Conservation (phyloP, 2,329 filamentous ascomycete species). For the Pochonia chlamydosporia region DNA sequence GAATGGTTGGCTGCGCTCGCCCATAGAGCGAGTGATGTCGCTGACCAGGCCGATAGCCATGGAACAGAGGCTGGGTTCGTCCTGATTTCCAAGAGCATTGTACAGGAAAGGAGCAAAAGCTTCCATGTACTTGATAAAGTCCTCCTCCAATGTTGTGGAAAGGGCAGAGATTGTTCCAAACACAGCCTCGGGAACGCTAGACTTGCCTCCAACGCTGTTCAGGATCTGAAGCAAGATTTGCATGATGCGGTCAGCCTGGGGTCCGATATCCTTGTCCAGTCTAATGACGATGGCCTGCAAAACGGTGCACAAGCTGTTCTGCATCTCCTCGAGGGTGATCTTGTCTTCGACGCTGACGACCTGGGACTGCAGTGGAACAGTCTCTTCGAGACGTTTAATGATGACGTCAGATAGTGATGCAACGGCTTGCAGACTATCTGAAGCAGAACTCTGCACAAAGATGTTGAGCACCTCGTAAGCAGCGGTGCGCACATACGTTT, state of each 20-base stretch:
- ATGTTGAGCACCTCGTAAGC: slow-evolving; percentile 96
- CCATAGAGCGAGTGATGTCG: slow-evolving; percentile 88
- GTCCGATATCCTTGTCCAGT: slow-evolving; percentile 83
- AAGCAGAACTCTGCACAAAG: slow-evolving; percentile 86
- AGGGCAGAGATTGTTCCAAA: slow-evolving; percentile 92
- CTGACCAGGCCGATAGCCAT: slow-evolving; percentile 97
- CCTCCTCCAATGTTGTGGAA: slow-evolving; percentile 83
- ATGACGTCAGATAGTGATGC: slow-evolving; percentile 81
- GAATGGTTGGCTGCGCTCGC: slow-evolving; percentile 85
- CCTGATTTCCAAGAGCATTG: slow-evolving; percentile 90
- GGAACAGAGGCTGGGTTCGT: slow-evolving; percentile 87
- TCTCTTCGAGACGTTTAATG: slow-evolving; percentile 85
- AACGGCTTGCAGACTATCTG: slow-evolving; percentile 75
- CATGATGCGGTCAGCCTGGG: slow-evolving; percentile 93
- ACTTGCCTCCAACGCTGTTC: slow-evolving; percentile 71
- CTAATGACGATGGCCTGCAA: slow-evolving; percentile 87
- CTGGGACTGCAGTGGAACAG: slow-evolving; percentile 81
- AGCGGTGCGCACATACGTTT: slow-evolving; percentile 86
- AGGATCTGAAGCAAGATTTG: slow-evolving; percentile 77
- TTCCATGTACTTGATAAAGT: slow-evolving; percentile 97
- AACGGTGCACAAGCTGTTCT: slow-evolving; percentile 89
- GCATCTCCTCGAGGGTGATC: slow-evolving; percentile 94
- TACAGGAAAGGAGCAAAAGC: slow-evolving; percentile 88
- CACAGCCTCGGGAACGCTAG: slow-evolving; percentile 87
- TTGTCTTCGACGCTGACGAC: slow-evolving; percentile 96